phyloP scores from a whole-genome alignment of 257 asterid species.

The Solanum lignicaule region DNA sequence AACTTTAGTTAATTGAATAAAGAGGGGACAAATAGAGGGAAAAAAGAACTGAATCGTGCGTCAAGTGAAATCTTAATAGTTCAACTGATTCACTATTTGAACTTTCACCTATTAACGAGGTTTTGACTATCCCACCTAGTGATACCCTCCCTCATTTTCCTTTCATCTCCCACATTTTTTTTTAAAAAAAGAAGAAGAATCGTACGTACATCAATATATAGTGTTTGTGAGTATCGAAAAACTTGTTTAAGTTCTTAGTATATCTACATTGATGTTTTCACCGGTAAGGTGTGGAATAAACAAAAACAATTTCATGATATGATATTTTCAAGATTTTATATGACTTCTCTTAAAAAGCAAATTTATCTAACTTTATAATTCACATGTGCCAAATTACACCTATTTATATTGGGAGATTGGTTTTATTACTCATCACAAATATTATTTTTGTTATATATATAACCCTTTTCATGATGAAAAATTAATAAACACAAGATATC shows the following conservation, averaged over 20 bases:
- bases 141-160: background rate
- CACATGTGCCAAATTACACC: background rate
- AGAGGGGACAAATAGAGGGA: background rate
- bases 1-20: background rate
- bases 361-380: background rate
- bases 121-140: background rate
- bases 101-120: background rate
- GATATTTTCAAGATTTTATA: background rate
- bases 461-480: background rate
- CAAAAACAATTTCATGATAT: background rate
- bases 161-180: too few relatives aligned
- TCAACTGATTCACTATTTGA: fast-evolving
- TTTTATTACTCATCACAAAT: background rate
- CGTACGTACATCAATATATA: background rate
- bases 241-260: background rate
- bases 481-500: background rate
- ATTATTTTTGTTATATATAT: background rate
- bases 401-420: background rate
- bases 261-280: background rate
- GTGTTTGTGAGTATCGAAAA: slow-evolving; percentile 5
- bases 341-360: background rate
- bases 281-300: background rate
- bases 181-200: too few relatives aligned
- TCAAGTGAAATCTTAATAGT: background rate
- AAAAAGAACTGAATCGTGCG: background rate